Percentiles rank a stretch among this genome's conserved stretches.
phyloP scores from a whole-genome alignment of 495 filamentous ascomycete genomes.

The Aspergillus taichungensis region DNA sequence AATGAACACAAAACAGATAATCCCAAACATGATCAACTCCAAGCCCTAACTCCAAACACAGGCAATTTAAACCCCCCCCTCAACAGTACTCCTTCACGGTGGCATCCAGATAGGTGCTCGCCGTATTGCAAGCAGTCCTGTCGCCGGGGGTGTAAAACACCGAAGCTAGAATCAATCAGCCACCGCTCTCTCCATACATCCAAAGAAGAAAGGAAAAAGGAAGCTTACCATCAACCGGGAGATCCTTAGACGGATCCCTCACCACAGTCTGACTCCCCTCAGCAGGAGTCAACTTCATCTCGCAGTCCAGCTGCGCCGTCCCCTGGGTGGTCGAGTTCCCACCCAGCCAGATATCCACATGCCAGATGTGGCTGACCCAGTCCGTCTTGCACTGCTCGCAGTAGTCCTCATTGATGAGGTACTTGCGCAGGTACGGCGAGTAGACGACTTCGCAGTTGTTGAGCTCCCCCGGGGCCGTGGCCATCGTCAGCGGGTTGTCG shows the following conservation, averaged over 20 bases:
- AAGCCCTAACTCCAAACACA: too few species aligned
- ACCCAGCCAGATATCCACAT: conserved; percentile 38
- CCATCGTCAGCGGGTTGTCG: conserved; percentile 36
- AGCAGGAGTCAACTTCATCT: conserved; percentile 22
- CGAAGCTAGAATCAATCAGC: not conserved
- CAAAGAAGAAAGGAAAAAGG: not conserved
- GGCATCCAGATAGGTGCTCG: not conserved
- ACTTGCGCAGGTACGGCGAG: conserved; percentile 31
- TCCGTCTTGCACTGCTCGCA: conserved; percentile 24
- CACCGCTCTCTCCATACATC: not conserved
- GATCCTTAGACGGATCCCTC: not conserved
- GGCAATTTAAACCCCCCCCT: not conserved
- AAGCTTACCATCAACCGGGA: not conserved
- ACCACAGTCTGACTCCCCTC: not conserved
- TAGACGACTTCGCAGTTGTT: conserved; percentile 37
- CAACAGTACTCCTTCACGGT: not conserved
- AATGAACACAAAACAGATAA: too few species aligned
- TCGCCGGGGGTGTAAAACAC: not conserved
- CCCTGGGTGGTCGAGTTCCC: conserved; percentile 21
- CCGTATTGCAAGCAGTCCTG: not conserved
- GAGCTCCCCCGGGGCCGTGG: conserved; percentile 31
- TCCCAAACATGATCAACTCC: too few species aligned
- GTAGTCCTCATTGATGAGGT: conserved; percentile 26
- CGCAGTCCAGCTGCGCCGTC: conserved; percentile 23
- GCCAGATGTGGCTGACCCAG: conserved; percentile 20